Base-by-base conservation (phyloP, 768 basidiomycete genomes). In the Candolleomyces efflorescens region DNA sequence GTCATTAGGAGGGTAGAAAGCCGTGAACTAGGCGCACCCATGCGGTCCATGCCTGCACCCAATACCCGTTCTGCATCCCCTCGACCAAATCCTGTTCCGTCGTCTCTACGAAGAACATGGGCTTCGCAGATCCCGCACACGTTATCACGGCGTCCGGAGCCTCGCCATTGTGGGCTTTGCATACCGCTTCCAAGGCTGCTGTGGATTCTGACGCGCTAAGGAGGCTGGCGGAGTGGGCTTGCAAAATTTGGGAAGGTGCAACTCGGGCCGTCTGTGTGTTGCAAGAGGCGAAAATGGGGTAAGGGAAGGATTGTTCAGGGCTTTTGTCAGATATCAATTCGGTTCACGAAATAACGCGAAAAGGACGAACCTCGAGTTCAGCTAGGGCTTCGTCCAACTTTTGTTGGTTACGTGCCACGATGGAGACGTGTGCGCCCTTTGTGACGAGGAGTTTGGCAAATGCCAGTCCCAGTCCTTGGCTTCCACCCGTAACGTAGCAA, bases 401-500 rank as follows among this genome's bases (percentile, higher is more conserved):
- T 46, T 74, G 75, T 64, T 87, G 78, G 53, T 87, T 84, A 12
- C 92, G 79, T 6, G 92, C 93, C 10, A 95, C 87, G 59, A 95
- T 92, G 6, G 90, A 91, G 3, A 95, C 86, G 60, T 92, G 79
- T 0, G 93, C 92, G 0, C 94, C 94, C 58, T 76, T 76, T 59
- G 75, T 72, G 13, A 82, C 81, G 1, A 96, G 77, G 15, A 87
- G 72, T 26, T 80, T 76, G 0, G 92, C 89, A 7, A 95, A 73
- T 0, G 84, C 80, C 2, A 92, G 78, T 1, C 94, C 94, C 0
- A 94, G 82, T 0, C 94, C 94, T 13, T 85, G 77, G 43, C 86
- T 89, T 3, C 90, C 93, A 2, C 94, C 94, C 0, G 92, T 92
- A 17, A 96, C 76, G 67, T 92, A 92, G 70, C 85, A 84, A 63